Percentiles rank a stretch among this genome's conserved stretches.
phyloP scores from a whole-genome alignment of 176 grass and related monocot genomes.

The Saccharum spontaneum region DNA sequence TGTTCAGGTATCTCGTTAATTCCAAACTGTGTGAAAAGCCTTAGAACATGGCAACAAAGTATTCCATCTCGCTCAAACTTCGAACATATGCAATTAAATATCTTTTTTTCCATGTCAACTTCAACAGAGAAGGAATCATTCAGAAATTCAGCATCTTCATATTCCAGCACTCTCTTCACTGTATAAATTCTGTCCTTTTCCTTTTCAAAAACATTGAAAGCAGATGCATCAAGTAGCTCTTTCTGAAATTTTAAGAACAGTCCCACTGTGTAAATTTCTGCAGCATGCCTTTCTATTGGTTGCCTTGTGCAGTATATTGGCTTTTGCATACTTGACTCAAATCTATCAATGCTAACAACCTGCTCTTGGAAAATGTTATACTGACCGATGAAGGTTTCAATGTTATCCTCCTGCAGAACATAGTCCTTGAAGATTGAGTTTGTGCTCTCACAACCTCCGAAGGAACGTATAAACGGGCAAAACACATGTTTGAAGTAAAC shows the following conservation, averaged over 20 bases:
- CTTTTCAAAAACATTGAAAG: slow-evolving; percentile 7
- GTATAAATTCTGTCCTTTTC: neutral
- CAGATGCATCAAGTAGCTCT: neutral
- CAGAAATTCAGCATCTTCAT: neutral
- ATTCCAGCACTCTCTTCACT: neutral
- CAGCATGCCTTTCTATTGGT: neutral
- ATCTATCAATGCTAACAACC: neutral
- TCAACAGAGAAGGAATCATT: neutral
- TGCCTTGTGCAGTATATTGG: neutral
- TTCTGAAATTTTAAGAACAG: neutral
- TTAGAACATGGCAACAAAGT: slow-evolving; percentile 34
- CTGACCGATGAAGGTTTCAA: slow-evolving; percentile 28
- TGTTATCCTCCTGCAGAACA: slow-evolving; percentile 1
- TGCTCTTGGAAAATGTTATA: slow-evolving; percentile 10
- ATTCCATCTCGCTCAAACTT: slow-evolving; percentile 36
- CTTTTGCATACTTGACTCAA: neutral
- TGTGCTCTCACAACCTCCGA: slow-evolving; percentile 14
- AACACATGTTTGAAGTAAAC: slow-evolving; percentile 29
- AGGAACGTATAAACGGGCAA: slow-evolving; percentile 17
- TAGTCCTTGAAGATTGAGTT: slow-evolving; percentile 31
- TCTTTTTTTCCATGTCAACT: neutral
- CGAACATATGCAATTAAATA: slow-evolving; percentile 25
- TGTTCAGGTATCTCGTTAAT: neutral
- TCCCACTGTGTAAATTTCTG: too few species aligned
- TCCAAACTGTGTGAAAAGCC: slow-evolving; percentile 29